Evolutionary conservation across 306 rosid species (phyloP).

Genomic region (Gillenia trifoliata): DNA sequence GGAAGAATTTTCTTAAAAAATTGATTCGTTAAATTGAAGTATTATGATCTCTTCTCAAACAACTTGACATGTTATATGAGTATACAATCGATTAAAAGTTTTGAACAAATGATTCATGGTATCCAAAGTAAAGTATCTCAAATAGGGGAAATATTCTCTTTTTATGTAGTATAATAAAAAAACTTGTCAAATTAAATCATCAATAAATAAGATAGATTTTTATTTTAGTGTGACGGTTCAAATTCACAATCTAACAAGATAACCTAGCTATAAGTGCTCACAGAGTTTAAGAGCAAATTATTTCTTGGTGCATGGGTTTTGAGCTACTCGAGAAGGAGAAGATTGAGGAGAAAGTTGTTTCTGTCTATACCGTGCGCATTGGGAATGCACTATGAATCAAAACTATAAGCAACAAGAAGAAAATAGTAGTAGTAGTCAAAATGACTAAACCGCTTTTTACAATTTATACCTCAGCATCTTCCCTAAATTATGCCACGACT

Average conservation of each 20-base stretch:
- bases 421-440: conserved; percentile 3
- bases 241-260: neutral
- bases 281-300: neutral
- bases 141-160: too few relatives aligned
- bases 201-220: too few relatives aligned
- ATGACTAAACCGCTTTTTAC: neutral
- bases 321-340: conserved; percentile 22
- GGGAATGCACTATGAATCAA: neutral
- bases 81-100: too few relatives aligned
- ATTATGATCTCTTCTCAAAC: neutral
- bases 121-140: too few relatives aligned
- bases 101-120: too few relatives aligned
- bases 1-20: too few relatives aligned
- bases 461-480: neutral
- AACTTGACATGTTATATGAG: too few relatives aligned
- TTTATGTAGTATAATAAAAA: too few relatives aligned
- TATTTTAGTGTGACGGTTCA: accelerated
- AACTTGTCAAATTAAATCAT: too few relatives aligned
- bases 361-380: conserved; percentile 21
- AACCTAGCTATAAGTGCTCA: neutral
- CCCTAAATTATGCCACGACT: conserved; percentile 11
- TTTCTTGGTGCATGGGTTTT: conserved; percentile 2
- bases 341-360: conserved; percentile 35
- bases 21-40: neutral
- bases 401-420: neutral